Percentiles rank a stretch among this genome's conserved stretches.
Conservation (phyloP, 805 yeast species). For the Candida cerambycidarum region DNA sequence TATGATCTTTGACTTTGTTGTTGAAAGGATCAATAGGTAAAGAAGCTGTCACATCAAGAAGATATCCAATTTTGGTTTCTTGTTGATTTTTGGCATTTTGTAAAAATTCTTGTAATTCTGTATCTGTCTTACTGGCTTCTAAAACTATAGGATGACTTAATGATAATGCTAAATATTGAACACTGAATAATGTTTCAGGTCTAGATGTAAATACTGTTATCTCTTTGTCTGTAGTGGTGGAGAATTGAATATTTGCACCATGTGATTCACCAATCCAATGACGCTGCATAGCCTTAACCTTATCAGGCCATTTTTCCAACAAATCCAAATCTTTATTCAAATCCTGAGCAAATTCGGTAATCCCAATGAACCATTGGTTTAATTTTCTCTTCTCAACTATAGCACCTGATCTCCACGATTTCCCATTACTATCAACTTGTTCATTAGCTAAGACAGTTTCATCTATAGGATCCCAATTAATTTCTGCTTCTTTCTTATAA, state of each 20-base stretch:
- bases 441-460: constrained; percentile 93
- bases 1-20: constrained; percentile 18
- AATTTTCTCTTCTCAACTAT: constrained; percentile 77
- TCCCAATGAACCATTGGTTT: constrained; percentile 92
- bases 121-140: constrained; percentile 36
- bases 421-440: constrained; percentile 88
- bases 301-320: constrained; percentile 79
- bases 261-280: constrained; percentile 92
- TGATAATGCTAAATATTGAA: constrained; percentile 80
- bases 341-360: constrained; percentile 75
- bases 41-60: constrained; percentile 44
- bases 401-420: constrained; percentile 98
- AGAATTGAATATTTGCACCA: constrained; percentile 72
- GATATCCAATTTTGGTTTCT: constrained; percentile 53
- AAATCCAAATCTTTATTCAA: constrained; percentile 62
- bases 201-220: constrained; percentile 75
- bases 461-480: constrained; percentile 98
- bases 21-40: constrained; percentile 56
- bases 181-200: constrained; percentile 82
- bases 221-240: constrained; percentile 26
- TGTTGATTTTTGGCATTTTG: constrained; percentile 29
- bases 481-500: constrained; percentile 80
- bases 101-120: constrained; percentile 48
- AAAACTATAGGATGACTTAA: constrained; percentile 63
- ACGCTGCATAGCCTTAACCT: constrained; percentile 85